Base-by-base conservation (phyloP, 805 yeast genomes). In the Candida nonsorbophila region DNA sequence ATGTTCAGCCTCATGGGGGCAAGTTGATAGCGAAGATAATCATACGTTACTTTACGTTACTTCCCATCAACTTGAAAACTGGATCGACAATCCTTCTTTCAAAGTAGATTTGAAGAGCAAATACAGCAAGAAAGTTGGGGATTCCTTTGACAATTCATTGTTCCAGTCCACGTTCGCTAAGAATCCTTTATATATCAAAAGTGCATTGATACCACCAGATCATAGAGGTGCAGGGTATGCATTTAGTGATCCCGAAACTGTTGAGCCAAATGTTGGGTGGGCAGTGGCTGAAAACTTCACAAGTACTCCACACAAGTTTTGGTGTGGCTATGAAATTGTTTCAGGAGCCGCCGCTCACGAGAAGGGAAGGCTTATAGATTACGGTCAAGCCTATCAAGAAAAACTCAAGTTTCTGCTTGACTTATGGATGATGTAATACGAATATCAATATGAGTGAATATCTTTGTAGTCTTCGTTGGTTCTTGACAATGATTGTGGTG, bases 1-100 rank as follows among this genome's bases (percentile, higher is more conserved):
- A 6, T 60, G 67, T 34, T 56, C 64, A 8, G 38, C 61, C 10
- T 56, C 64, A 9, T 58, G 65, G 64, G 60, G 53, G 4, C 66
- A 59, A 34, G 23, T 55, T 3, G 41, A 40, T 24, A 58, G 44
- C 14, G 33, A 16, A 2, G 57, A 58, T 25, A 48, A 44, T 21
- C 31, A 30, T 24, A 34, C 43, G 2, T 36, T 60, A 16, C 20
- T 56, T 7, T 60, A 55, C 32, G 46, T 54, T 6, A 57, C 66
- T 4, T 38, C 54, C 3, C 61, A 56, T 34, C 67, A 60, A 34
- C 40, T 58, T n/a, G 59, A 58, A 27, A 55, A 54, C 24, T 48
- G 50, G 42, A 20, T 44, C 13, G 32, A 42, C 14, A 30, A 39
- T 10, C 41, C 29, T 3, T 6, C 12, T 3, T 46, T 53, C 32